Base-by-base conservation (phyloP, 441 rosid genomes). In the Bocquillonia castaneifolia region DNA sequence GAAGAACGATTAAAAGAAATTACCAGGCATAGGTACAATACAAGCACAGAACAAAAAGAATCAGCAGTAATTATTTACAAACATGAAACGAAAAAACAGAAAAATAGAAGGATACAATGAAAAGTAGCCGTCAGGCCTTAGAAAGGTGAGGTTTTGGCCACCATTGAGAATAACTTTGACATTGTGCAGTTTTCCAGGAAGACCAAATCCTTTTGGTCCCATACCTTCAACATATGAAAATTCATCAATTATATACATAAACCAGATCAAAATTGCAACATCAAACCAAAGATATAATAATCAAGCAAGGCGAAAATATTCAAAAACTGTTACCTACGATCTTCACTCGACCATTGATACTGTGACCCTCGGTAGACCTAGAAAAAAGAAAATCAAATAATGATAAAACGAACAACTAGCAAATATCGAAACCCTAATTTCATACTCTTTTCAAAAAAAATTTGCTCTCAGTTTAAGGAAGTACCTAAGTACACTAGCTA, bases 71-170 rank as follows among this genome's bases (percentile, higher is more conserved):
- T n/a, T n/a, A n/a, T n/a, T n/a, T 2, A 57, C 55, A 54, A 53
- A 53, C 47, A 53, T 10, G 20, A 63, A 59, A 17, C 48, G 59
- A 55, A 7, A 14, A 71, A 55, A 62, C 20, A 68, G 13, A 65
- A 48, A 48, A 70, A 37, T 17, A 62, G 5, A 47, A 84, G 88
- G 82, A 83, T 92, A 92, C 98, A 94, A 94, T 68, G 98, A 87
- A 75, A 94, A 94, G 75, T 87, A 92, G 84, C 99, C 99, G 82
- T 94, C 97, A 3, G 94, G 98, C 81, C 92, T 86, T 72, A 86
- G 82, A 80, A 82, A 94, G 69, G 96, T 88, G 74, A 83, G 69
- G 34, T 47, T 74, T 69, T 85, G 88, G 79, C 97, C 99, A 74
- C 96, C 97, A 74, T 90, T 88, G 72, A 94, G 96, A 25, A 90